phyloP scores from a whole-genome alignment of 192 early-diverging fungal species.

The Glomus cerebriforme region DNA sequence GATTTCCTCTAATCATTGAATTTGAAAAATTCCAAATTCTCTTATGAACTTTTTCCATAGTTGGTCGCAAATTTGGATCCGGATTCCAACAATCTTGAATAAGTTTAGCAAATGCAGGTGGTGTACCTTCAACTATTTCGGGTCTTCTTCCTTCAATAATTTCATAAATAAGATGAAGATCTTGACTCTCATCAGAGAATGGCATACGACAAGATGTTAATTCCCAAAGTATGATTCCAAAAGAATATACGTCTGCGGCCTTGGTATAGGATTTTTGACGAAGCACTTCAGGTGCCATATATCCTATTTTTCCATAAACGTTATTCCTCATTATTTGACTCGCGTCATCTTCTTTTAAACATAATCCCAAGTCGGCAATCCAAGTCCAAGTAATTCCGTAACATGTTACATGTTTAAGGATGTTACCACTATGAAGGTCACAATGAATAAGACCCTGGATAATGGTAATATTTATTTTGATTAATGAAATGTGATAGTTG shows the following conservation, averaged over 20 bases:
- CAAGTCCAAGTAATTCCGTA: neutral
- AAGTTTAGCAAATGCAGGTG: constrained; percentile 36
- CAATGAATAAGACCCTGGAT: neutral
- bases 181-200: neutral
- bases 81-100: constrained; percentile 44
- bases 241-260: constrained; percentile 15
- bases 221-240: constrained; percentile 19
- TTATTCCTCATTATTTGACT: neutral
- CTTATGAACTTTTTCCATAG: neutral
- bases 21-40: neutral
- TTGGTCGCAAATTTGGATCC: constrained; percentile 38
- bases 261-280: neutral
- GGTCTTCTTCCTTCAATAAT: constrained; percentile 38
- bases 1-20: too few species aligned
- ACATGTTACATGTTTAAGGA: neutral
- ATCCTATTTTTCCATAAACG: neutral
- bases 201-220: neutral
- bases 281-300: constrained; percentile 21
- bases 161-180: neutral
- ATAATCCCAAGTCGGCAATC: neutral
- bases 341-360: neutral
- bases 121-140: constrained; percentile 38
- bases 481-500: too few species aligned
- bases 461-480: too few species aligned
- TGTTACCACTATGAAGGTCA: neutral